Base-by-base conservation (phyloP, 805 yeast genomes). In the Barnettozyma sp. region DNA sequence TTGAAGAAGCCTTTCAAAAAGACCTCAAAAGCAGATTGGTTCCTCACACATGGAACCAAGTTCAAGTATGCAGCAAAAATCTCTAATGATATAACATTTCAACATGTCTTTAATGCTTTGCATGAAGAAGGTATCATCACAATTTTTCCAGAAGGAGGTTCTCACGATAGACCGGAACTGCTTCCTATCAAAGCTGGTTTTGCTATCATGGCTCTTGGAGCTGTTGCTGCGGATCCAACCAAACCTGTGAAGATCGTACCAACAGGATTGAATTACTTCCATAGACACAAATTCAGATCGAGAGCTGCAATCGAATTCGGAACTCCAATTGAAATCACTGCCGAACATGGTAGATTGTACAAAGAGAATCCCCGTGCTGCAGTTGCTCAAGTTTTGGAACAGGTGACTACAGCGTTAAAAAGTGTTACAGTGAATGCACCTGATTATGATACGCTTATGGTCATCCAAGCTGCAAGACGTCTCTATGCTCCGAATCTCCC, bases 71-170 rank as follows among this genome's bases (percentile, higher is more conserved):
- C 97, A 1, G 76, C 73, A 40, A 82, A 81, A 48, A 77, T 90
- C 39, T 88, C 92, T 55, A 95, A 88, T 58, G 73, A 85, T 12
- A 65, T 66, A 33, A 94, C 87, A 31, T 90, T 84, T 60, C 74
- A 82, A 40, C 70, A 71, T 46, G 97, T 92, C 5, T 90, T 88
- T 54, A 71, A 78, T 34, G 94, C 85, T 53, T 68, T 90, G 42
- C 75, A 85, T 27, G 65, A 75, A 17, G 84, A 84, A 26, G 79
- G 84, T 32, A 83, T 94, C 46, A 66, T 90, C 7, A 96, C 95
- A 4, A 83, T 90, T 31, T 90, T 86, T 62, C 96, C 97, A 4
- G 98, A 90, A 63, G 98, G 98, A 40, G 98, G 98, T 0, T 84
- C 95, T 7, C 98, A 90, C 53, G 98, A 90, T 56, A 70, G 98